Evolutionary conservation across 177 flowering plant species (phyloP).

Genomic region (Vitis hybrid): DNA sequence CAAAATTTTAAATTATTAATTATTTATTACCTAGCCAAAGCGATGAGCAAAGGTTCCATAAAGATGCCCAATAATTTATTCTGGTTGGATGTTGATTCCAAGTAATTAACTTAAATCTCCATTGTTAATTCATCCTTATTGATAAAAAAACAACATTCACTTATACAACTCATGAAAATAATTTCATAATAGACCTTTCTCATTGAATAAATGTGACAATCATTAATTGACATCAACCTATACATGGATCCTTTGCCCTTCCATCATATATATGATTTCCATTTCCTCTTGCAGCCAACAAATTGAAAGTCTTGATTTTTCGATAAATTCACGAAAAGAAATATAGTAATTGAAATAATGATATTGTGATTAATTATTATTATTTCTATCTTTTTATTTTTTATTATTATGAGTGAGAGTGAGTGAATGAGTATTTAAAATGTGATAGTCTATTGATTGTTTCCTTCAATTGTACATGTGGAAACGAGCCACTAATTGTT

Average conservation of each 20-base stretch:
- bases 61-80: constrained; percentile 63
- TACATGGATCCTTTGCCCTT: constrained; percentile 69
- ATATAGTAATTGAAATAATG: background rate
- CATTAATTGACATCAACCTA: constrained; percentile 41
- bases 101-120: constrained; percentile 33
- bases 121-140: background rate
- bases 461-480: background rate
- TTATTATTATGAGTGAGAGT: constrained; percentile 1
- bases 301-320: constrained; percentile 24
- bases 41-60: constrained; percentile 61
- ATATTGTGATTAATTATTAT: constrained; percentile 1
- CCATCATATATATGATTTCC: constrained; percentile 71
- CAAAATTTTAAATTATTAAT: no score
- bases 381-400: constrained; percentile 1
- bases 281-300: constrained; percentile 55
- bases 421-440: constrained; percentile 14
- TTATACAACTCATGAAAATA: background rate
- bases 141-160: background rate
- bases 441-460: background rate
- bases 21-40: no score
- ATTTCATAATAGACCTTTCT: constrained; percentile 66
- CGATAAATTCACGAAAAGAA: background rate
- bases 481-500: background rate
- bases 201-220: constrained; percentile 67
- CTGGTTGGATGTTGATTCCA: constrained; percentile 76